Evolutionary conservation across 2,329 filamentous ascomycete species (phyloP).

Genomic region (Cercospora sp.): DNA sequence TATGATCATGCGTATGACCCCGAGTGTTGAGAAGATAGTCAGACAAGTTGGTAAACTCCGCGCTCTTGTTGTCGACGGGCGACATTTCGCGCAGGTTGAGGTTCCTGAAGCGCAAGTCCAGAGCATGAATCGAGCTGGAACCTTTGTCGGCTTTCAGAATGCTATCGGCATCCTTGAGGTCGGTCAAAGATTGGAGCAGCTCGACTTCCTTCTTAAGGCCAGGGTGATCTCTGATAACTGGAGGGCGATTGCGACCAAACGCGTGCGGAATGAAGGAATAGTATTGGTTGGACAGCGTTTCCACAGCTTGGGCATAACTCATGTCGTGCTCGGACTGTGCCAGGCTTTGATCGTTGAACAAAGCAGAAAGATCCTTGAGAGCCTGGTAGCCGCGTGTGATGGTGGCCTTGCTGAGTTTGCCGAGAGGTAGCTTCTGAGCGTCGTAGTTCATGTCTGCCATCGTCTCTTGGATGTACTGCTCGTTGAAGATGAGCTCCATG

Average conservation of each 20-base stretch:
- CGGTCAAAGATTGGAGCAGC: conserved; percentile 75
- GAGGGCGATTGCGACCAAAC: conserved; percentile 73
- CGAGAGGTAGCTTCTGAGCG: conserved; percentile 74
- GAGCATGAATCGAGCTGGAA: conserved; percentile 55
- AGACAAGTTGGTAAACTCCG: conserved; percentile 66
- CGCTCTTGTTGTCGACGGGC: conserved; percentile 57
- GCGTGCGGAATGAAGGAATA: conserved; percentile 80
- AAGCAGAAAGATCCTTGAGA: conserved; percentile 70
- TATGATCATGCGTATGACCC: conserved; percentile 64
- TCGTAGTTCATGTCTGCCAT: conserved; percentile 68
- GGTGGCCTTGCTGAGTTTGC: conserved; percentile 78
- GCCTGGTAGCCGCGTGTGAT: conserved; percentile 73
- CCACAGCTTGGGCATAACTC: conserved; percentile 47
- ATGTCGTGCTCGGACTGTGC: conserved; percentile 45
- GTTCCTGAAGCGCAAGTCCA: conserved; percentile 72
- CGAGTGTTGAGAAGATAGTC: conserved; percentile 68
- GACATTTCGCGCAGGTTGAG: conserved; percentile 77
- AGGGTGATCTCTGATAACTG: conserved; percentile 59
- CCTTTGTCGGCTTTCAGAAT: conserved; percentile 68
- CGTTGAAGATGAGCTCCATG: conserved; percentile 82
- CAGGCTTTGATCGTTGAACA: conserved; percentile 59
- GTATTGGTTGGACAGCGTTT: conserved; percentile 72
- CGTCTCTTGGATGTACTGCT: conserved; percentile 62
- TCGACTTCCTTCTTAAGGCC: conserved; percentile 75
- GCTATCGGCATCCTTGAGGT: conserved; percentile 79